Base-by-base conservation (phyloP, 768 basidiomycete species). In the Imleria badia region DNA sequence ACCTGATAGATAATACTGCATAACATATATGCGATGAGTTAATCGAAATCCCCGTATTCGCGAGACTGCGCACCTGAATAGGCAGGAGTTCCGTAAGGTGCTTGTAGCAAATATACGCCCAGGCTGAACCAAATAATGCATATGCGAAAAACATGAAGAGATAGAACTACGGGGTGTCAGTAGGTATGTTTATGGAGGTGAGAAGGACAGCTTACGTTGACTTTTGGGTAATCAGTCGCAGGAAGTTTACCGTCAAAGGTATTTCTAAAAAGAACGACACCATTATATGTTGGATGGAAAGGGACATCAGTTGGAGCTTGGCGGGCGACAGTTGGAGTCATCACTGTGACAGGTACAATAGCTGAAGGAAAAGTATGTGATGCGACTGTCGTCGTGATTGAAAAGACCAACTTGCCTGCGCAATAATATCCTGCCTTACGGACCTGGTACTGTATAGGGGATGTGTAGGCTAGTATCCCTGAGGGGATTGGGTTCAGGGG, bases 151-250 rank as follows among this genome's bases (percentile, higher is more conserved):
- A 89, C 81, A 98, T 85, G 22, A 72, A 70, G 51, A 94, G 81
- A 73, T 97, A 97, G 72, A 97, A 97, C 94, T 95, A 36, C 26
- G 39, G 11, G 12, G 11, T 2, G 29, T 52, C 23, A 44, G 19
- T 1, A 46, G 41, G 34, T 36, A 19, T 31, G 40, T 30, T 26
- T 23, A 46, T 39, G 17, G 50, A 38, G 61, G 22, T 19, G 42
- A 47, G 22, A 19, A 44, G 19, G 44, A n/a, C 10, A 33, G 70
- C 91, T 63, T 69, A 97, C 94, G 54, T 84, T 87, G 69, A 98
- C 91, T 84, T 98, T 98, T 12, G 97, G 97, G 71, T 98, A 97
- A 69, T 99, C 97, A 6, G 90, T 82, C 7, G 95, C 94, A 13
- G 96, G 83, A 20, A 99, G 78, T 67, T 89, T 83, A 19, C 97